These are phyloP conservation scores for Chrysopogon serrulatus DNA, from an alignment of 176 grass and related monocot species.

Conservation along the genomic window DNA sequence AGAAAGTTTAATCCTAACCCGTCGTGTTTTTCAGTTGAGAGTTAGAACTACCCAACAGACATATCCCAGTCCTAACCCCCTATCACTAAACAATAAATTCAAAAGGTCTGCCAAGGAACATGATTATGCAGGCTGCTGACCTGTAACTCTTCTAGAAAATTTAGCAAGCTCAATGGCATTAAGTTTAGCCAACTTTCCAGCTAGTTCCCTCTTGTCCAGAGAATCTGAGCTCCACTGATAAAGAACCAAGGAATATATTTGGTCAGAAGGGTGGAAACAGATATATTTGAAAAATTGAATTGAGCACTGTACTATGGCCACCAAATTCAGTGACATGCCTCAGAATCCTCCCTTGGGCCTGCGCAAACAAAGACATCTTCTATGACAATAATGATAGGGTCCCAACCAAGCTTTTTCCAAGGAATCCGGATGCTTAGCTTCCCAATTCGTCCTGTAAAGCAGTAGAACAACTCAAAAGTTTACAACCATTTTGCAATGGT, in stretches of 20 bases:
- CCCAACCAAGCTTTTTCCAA: conserved; percentile 97
- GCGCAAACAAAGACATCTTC: conserved; percentile 93
- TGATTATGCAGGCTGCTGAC: conserved; percentile 32
- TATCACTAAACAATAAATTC: not conserved
- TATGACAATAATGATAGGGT: conserved; percentile 84
- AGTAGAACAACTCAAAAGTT: conserved; percentile 11
- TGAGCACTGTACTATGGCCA: conserved; percentile 4
- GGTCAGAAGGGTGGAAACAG: conserved; percentile 16
- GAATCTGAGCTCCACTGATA: conserved; percentile 79
- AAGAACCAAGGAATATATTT: conserved; percentile 27
- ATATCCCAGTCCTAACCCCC: not conserved
- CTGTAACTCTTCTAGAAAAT: conserved; percentile 88
- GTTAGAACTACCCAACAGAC: not conserved
- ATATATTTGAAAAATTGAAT: conserved; percentile 1
- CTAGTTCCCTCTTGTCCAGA: conserved; percentile 88
- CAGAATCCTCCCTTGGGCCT: conserved; percentile 75
- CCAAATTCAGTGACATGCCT: conserved; percentile 53
- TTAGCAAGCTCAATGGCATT: conserved; percentile 95
- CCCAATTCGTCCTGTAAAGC: conserved; percentile 66
- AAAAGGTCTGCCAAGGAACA: not conserved
- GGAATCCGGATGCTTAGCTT: conserved; percentile 97
- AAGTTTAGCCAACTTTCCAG: conserved; percentile 98
- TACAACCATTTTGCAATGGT: not conserved
- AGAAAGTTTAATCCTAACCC: not conserved
- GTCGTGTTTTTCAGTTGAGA: not conserved